Evolutionary conservation across 495 filamentous ascomycete species (phyloP), one percentile per base, ranked within the genome.

Genomic region (Xylaria acuta): DNA sequence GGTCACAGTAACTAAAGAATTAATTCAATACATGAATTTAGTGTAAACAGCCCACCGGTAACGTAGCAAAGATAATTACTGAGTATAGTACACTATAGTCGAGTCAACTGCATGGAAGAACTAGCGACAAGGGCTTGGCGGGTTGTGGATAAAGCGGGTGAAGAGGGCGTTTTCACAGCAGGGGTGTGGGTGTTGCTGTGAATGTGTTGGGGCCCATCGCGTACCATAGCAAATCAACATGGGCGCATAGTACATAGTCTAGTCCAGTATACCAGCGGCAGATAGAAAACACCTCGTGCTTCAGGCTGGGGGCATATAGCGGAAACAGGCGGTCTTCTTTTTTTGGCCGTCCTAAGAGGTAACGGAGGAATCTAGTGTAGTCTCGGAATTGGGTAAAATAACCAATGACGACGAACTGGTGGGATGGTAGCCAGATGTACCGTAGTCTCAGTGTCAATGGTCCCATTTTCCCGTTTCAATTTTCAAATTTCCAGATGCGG

Each of bases 351-450:
- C 58, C 58, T 20, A 4, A 1, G 58, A 62, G 58, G 18, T 2
- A 25, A 22, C 22, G 63, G 43, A 65, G 40, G 12, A 32, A 22
- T 34, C 40, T 2, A 36, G 63, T 32, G n/a, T n/a, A 38, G 7
- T 38, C 36, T 67, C 43, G 32, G 45, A 49, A 49, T 36, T n/a
- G 40, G 30, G 30, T 62, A 36, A 36, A 51, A 30, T 27, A 16
- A 25, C 20, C 45, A 63, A 53, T 53, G 45, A 25, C n/a, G 65
- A 68, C 36, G 67, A 60, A 69, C 51, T 60, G 4, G 67, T 60
- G 67, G 53, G 53, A 69, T 60, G 49, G 36, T 43, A 30, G 36
- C 20, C 3, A 25, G 45, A 54, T 40, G 45, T 53, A 53, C 20
- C 38, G 22, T 27, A n/a, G 32, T 32, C 8, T 47, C 40, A 38